These are phyloP conservation scores for Candolleomyces eurysporus DNA, from an alignment of 768 basidiomycete genomes.

Conservation along the genomic window DNA sequence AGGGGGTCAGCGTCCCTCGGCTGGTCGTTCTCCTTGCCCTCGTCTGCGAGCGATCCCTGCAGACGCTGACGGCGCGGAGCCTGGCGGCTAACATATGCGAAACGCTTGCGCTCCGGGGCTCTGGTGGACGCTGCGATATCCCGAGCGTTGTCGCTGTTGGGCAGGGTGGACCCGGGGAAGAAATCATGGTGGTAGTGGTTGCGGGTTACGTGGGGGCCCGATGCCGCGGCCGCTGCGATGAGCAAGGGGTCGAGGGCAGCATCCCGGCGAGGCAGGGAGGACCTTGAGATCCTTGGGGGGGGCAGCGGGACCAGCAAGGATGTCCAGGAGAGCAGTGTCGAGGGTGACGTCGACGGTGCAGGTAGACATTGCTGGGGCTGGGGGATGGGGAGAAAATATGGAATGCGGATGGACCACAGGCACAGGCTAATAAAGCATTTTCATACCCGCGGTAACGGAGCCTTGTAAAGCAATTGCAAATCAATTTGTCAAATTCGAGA, in stretches of 20 bases:
- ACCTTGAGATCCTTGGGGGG: constrained; percentile 26
- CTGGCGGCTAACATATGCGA: constrained; percentile 71
- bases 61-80: constrained; percentile 67
- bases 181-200: constrained; percentile 87
- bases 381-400: constrained; percentile 4
- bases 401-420: constrained; percentile 8
- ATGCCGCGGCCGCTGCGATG: constrained; percentile 72
- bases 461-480: too few species aligned
- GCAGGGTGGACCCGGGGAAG: constrained; percentile 57
- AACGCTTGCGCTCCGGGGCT: constrained; percentile 41
- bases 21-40: constrained; percentile 52
- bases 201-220: constrained; percentile 75
- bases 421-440: background rate
- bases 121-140: constrained; percentile 35
- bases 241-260: constrained; percentile 77
- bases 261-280: constrained; percentile 57
- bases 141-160: constrained; percentile 49
- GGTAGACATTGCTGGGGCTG: constrained; percentile 16
- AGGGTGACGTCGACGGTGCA: constrained; percentile 25
- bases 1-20: constrained; percentile 37
- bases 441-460: too few species aligned
- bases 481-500: background rate
- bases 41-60: constrained; percentile 28
- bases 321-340: constrained; percentile 65
- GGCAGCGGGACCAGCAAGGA: constrained; percentile 56